Evolutionary conservation across 1,139 yeast genomes (phyloP), one percentile per base, ranked within the genome.

Genomic region (Spathaspora sp.): DNA sequence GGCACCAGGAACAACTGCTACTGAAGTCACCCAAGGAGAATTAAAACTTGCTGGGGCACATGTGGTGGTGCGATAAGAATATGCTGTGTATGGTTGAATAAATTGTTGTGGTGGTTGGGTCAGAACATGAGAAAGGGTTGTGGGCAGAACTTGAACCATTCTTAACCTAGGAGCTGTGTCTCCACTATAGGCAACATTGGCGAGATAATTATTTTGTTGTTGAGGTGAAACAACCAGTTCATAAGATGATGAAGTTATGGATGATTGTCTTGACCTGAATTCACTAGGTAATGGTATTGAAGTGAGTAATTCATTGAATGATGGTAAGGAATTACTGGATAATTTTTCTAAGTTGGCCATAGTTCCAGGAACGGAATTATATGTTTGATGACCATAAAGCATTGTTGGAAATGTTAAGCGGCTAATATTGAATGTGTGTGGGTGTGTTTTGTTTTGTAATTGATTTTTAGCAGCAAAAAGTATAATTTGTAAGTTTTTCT

Each of bases 221-320:
- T 24, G 38, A 27, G 38, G 42, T 4, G 33, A 15, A 3, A 33
- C 26, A 6, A 15, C 17, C 6, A 7, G 8, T 13, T 17, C 23
- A 16, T 27, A 13, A 11, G 34, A 20, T 24, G 42, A 26, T 7
- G 36, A 31, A 8, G 38, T 26, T 1, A 27, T 20, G 7, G 38
- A 23, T 18, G 56, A 55, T 31, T 51, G 47, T 29, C 47, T 49
- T 25, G 56, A 49, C 37, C 58, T 58, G 47, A 62, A 60, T 43
- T 65, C 70, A 13, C 54, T 59, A 4, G 71, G 68, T 42, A 65
- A 57, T 25, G 73, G 74, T 25, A 71, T 67, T 26, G 68, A 63
- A 1, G 72, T 69, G 20, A 71, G 50, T 43, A 71, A 61, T 53
- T 71, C 76, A 44, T 53, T 65, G 53, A 71, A 71, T 9, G 74